Conservation (phyloP, 2,329 filamentous ascomycete genomes). For the Drechmeria coniospora region DNA sequence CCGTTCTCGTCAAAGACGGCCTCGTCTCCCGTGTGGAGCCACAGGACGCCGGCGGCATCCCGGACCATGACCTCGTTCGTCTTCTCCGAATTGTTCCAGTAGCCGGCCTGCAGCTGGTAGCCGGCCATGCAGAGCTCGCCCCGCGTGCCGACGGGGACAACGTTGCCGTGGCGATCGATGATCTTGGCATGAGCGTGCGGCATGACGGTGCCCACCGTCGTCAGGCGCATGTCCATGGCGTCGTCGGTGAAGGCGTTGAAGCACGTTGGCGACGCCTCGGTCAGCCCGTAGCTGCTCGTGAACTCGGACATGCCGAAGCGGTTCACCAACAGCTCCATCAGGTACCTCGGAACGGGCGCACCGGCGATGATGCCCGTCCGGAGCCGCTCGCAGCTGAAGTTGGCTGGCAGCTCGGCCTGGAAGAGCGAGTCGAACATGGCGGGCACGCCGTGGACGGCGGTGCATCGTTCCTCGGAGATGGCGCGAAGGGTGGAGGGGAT, state of each 20-base stretch:
- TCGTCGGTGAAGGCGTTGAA: constrained; percentile 70
- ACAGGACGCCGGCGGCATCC: constrained; percentile 38
- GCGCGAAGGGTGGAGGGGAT: constrained; percentile 48
- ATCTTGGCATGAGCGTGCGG: constrained; percentile 68
- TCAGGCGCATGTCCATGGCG: constrained; percentile 47
- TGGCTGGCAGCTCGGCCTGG: constrained; percentile 25
- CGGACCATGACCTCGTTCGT: constrained; percentile 45
- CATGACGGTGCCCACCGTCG: constrained; percentile 61
- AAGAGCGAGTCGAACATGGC: constrained; percentile 66
- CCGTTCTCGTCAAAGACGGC: constrained; percentile 52
- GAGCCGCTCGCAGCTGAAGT: constrained; percentile 34
- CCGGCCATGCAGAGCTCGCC: constrained; percentile 68
- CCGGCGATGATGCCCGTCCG: constrained; percentile 69
- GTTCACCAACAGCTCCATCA: constrained; percentile 58
- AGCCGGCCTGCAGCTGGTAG: constrained; percentile 56
- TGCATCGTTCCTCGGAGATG: constrained; percentile 52
- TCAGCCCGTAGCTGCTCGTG: constrained; percentile 55
- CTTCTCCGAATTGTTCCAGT: constrained; percentile 59
- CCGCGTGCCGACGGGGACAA: constrained; percentile 49
- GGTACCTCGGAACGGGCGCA: constrained; percentile 56
- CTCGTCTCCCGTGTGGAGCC: constrained; percentile 55
- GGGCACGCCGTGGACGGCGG: constrained; percentile 65
- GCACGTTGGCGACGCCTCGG: constrained; percentile 64
- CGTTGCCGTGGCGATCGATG: constrained; percentile 48
- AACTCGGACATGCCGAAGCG: constrained; percentile 65